Conservation (phyloP, 768 basidiomycete genomes). For the Tricholoma sp. region DNA sequence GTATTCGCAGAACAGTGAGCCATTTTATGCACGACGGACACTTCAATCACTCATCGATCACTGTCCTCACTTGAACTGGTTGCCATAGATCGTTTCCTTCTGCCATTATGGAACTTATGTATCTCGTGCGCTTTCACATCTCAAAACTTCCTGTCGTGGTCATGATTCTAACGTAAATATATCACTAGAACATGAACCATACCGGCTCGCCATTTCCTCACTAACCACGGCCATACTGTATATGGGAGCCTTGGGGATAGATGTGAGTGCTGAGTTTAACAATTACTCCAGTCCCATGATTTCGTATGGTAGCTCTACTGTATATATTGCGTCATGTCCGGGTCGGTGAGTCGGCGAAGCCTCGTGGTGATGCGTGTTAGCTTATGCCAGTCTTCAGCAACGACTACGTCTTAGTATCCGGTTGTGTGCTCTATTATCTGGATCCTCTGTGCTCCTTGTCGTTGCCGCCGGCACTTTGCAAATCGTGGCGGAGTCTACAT, state of each 20-base stretch:
- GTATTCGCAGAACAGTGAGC: constrained; percentile 27
- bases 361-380: neutral
- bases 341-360: constrained; percentile 34
- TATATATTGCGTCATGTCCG: constrained; percentile 34
- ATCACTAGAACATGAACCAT: constrained; percentile 30
- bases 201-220: constrained; percentile 49
- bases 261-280: constrained; percentile 23
- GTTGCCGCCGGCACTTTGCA: constrained; percentile 49
- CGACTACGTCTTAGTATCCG: constrained; percentile 46
- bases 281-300: neutral
- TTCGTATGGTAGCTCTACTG: constrained; percentile 39
- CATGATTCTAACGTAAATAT: neutral
- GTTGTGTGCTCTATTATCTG: constrained; percentile 49
- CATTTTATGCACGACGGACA: neutral
- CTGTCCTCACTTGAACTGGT: neutral
- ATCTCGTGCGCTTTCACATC: constrained; percentile 34
- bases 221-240: constrained; percentile 60
- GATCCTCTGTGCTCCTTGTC: constrained; percentile 43
- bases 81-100: constrained; percentile 55
- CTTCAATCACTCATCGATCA: too few species aligned
- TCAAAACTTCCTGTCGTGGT: neutral
- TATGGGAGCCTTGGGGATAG: constrained; percentile 43
- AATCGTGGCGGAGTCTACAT: constrained; percentile 59
- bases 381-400: constrained; percentile 38
- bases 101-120: constrained; percentile 44